Base-by-base conservation (phyloP, 192 early-diverging fungal species). In the Lunasporangiospora selenospora region DNA sequence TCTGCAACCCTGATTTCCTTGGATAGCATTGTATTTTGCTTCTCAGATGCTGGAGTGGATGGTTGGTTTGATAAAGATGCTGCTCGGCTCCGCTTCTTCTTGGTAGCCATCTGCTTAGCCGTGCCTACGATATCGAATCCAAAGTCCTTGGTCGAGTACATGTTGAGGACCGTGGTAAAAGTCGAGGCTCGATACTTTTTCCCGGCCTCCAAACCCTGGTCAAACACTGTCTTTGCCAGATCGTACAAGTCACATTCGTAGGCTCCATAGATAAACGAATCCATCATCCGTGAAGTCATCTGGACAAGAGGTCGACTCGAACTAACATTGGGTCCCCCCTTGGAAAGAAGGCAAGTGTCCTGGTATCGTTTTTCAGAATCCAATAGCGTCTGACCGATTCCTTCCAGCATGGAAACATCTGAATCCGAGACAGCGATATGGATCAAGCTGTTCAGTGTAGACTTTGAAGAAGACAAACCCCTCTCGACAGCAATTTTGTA, bases 121-220 rank as follows among this genome's bases (percentile, higher is more conserved):
- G 41, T 36, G 45, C 16, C 29, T 12, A 73, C 60, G 12, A 73
- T 46, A 34, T 73, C 69, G 43, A 73, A 73, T 47, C 69, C 69
- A 53, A 73, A 63, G 12, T 53, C 69, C 39, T 63, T 73, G 48
- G 63, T 55, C 9, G 69, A 73, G 18, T 39, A 58, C 9, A 54
- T 52, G 36, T 73, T 73, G 45, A 73, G 43, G n/a, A 73, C 53
- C 37, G 26, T 39, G 3, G 54, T 63, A 37, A 52, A 73, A 1
- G 69, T 73, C 3, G 37, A 49, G 6, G 31, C 29, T 10, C 61
- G 38, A n/a, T 73, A 73, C 10, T 33, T 29, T 23, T 50, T 38
- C 3, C 61, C 61, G 15, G 21, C 55, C 16, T 51, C 59, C 59
- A 73, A 31, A 4, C 54, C 60, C 21, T 33, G 37, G 29, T 73